These are phyloP conservation scores for Pyronema domesticum DNA, from an alignment of 495 filamentous ascomycete genomes.

Conservation along the genomic window DNA sequence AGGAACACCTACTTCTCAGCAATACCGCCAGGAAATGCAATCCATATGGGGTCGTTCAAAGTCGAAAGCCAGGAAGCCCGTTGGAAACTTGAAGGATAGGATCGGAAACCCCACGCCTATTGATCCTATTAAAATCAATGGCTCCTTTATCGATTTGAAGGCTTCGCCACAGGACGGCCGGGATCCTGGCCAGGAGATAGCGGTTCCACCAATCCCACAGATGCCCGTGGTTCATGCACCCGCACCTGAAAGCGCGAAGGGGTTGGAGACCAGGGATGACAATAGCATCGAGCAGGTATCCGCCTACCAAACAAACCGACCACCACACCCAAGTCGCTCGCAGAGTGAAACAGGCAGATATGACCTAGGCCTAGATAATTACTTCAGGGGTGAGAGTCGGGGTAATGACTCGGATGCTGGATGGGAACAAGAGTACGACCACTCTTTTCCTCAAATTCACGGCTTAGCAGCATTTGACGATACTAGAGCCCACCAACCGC, in stretches of 20 bases:
- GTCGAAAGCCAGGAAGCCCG: not conserved
- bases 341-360: not conserved
- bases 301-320: not conserved
- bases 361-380: not conserved
- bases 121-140: conserved; percentile 3
- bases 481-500: not conserved
- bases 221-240: not conserved
- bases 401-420: not conserved
- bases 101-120: conserved; percentile 3
- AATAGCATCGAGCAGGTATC: not conserved
- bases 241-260: not conserved
- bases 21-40: not conserved
- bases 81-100: conserved; percentile 2
- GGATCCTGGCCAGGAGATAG: not conserved
- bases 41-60: conserved; percentile 1
- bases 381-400: conserved; percentile 2
- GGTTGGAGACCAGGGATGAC: not conserved
- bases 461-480: not conserved
- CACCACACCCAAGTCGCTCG: not conserved
- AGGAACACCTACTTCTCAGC: not conserved
- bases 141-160: conserved; percentile 2
- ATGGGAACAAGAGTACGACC: conserved; percentile 2
- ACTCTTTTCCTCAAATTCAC: not conserved
- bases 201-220: not conserved
- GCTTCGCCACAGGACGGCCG: not conserved